Conservation (phyloP, 352 stramenopile genomes). For the Globisporangium alternatum region DNA sequence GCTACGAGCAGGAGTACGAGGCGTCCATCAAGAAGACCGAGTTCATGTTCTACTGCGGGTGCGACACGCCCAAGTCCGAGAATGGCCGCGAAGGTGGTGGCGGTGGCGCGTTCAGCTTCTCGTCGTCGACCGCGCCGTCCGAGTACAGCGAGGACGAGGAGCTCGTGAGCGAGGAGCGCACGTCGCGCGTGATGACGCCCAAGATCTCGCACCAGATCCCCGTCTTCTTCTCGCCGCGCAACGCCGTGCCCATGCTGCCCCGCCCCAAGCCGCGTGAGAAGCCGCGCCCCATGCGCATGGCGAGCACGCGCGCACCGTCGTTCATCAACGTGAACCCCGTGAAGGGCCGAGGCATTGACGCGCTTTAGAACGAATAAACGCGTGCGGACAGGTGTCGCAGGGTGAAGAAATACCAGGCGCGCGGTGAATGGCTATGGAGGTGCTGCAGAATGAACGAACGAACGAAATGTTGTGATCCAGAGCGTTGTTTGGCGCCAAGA, state of each 20-base stretch:
- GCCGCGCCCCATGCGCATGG: constrained; percentile 8
- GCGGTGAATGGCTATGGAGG: background rate
- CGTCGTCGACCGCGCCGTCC: constrained; percentile 13
- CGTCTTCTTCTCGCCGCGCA: constrained; percentile 49
- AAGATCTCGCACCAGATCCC: constrained; percentile 48
- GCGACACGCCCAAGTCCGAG: constrained; percentile 35
- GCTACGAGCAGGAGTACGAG: constrained; percentile 39
- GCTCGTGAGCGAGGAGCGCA: constrained; percentile 16
- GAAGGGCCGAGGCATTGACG: constrained; percentile 8
- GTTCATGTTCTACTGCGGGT: constrained; percentile 59
- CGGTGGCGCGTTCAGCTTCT: constrained; percentile 33
- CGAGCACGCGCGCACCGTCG: constrained; percentile 8
- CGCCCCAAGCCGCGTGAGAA: constrained; percentile 18
- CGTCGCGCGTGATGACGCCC: constrained; percentile 26
- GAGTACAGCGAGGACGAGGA: constrained; percentile 13
- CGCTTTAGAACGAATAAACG: constrained; percentile 9
- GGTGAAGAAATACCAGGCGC: background rate
- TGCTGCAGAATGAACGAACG: background rate
- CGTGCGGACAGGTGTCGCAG: background rate
- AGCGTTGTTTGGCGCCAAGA: too few relatives aligned
- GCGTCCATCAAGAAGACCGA: constrained; percentile 28
- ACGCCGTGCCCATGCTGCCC: constrained; percentile 31
- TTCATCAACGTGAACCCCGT: constrained; percentile 18
- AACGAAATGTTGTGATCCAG: too few relatives aligned
- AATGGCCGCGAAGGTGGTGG: constrained; percentile 23